These are phyloP conservation scores for Astraeus odoratus DNA, from an alignment of 768 basidiomycete species.

Conservation along the genomic window DNA sequence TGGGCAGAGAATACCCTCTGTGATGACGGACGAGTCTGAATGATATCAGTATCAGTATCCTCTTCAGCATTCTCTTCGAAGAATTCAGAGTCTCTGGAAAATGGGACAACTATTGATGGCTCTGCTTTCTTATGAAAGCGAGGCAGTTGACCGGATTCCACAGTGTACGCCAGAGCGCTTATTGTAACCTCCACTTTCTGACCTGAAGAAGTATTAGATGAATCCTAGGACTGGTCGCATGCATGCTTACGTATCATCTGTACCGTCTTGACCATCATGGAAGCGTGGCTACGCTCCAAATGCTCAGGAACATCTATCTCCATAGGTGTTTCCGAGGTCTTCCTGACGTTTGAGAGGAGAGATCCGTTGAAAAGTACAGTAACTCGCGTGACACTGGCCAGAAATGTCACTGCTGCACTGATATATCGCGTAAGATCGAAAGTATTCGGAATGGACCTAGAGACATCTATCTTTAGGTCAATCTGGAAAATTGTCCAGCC, in stretches of 20 bases:
- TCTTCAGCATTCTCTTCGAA: neutral
- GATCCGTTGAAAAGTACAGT: constrained; percentile 4
- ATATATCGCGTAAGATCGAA: constrained; percentile 44
- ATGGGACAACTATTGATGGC: neutral
- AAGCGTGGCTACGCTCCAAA: constrained; percentile 31
- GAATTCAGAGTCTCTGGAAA: neutral
- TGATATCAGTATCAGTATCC: neutral
- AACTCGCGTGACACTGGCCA: constrained; percentile 28
- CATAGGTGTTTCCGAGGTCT: neutral
- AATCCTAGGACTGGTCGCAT: neutral
- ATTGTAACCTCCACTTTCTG: constrained; percentile 60
- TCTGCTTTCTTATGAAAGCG: constrained; percentile 18
- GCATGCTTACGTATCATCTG: neutral
- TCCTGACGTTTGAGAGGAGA: constrained; percentile 1
- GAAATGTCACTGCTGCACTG: constrained; percentile 43
- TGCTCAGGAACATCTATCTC: neutral
- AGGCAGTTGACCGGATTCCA: constrained; percentile 47
- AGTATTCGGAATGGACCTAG: constrained; percentile 33
- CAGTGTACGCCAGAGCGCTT: constrained; percentile 63
- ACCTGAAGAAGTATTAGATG: constrained; percentile 30
- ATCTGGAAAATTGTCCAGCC: constrained; percentile 42
- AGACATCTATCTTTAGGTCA: constrained; percentile 33
- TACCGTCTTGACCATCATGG: constrained; percentile 44
- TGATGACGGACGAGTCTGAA: neutral
- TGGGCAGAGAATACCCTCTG: neutral